A percentile compares a stretch with the other conserved stretches of the same genome.
These are phyloP conservation scores for Globisporangium uncinulatum DNA, from an alignment of 352 stramenopile genomes.

Conservation along the genomic window DNA sequence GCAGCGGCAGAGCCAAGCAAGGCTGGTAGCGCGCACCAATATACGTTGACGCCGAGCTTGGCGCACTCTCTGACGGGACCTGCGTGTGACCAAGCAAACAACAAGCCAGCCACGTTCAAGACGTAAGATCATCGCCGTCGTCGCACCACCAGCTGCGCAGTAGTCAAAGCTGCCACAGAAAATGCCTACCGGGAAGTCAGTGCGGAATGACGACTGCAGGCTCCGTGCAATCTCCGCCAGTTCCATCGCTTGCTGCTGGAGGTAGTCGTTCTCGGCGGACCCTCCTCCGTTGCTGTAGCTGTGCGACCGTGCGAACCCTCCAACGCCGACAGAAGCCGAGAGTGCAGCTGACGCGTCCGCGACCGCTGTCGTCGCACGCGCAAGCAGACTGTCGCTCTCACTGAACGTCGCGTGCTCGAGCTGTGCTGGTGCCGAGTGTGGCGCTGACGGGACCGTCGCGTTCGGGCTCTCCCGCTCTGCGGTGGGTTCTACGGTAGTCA, in stretches of 20 bases:
- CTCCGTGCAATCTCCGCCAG: constrained; percentile 57
- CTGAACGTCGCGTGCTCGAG: constrained; percentile 7
- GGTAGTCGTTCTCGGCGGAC: constrained; percentile 28
- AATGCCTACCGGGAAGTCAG: constrained; percentile 11
- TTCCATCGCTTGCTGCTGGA: constrained; percentile 60
- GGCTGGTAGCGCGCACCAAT: constrained; percentile 7
- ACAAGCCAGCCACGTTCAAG: background rate
- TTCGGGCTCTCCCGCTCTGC: constrained; percentile 5
- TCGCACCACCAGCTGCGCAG: too few relatives aligned
- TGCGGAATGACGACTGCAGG: constrained; percentile 45
- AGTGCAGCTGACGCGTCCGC: constrained; percentile 21
- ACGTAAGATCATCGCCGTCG: background rate
- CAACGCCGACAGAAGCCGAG: constrained; percentile 3
- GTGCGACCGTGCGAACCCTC: constrained; percentile 19
- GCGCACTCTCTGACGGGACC: constrained; percentile 15
- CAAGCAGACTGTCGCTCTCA: constrained; percentile 5
- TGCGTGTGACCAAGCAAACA: background rate
- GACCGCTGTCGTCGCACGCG: background rate
- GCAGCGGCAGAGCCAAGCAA: background rate
- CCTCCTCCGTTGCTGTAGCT: constrained; percentile 1
- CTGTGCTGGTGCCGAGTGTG: constrained; percentile 11
- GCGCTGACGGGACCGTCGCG: constrained; percentile 6
- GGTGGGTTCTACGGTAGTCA: background rate
- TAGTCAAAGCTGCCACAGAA: background rate
- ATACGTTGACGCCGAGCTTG: constrained; percentile 29